Evolutionary conservation across 352 stramenopile species (phyloP), one percentile per base, ranked within the genome.

Genomic region (Discostella stelligera): DNA sequence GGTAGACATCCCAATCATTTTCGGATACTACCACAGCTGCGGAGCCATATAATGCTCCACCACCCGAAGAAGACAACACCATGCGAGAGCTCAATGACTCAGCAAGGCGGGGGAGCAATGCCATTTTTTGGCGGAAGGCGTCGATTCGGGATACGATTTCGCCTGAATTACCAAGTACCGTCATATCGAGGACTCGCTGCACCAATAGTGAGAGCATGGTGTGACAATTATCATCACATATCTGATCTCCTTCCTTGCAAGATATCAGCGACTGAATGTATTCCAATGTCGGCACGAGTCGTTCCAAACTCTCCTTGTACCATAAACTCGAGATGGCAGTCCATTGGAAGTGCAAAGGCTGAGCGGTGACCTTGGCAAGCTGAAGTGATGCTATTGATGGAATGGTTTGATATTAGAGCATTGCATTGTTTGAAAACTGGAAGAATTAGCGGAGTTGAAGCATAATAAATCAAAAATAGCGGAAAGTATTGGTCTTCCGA

Each of bases 41-140:
- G 18, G 25, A 25, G 2, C 16, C 20, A 14, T 55, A 3, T 8
- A 18, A 16, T 4, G 9, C 23, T 3, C 32, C 58, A 46, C 0
- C n/a, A 18, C 23, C 64, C 21, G 46, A 39, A 14, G 52, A 37
- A 2, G 72, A 59, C n/a, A 56, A 39, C 8, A 88, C 60, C 20
- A 83, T 63, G 50, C 82, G 81, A 11, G 48, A 65, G 11, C 63
- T 83, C 53, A 92, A 70, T 0, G 77, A 86, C 75, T 92, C 86
- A 0, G 86, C 84, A 37, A 92, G 71, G 65, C 86, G 77, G 14
- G 86, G 86, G 20, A 91, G 66, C 16, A 90, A 63, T 18, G 61
- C 50, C n/a, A 77, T 72, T 53, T 82, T 82, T 55, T 80, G 63
- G 25, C 61, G 25, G 2, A 78, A 14, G 55, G 77, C 82, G 21